A percentile compares a stretch with the other conserved stretches of the same genome.
phyloP scores from a whole-genome alignment of 306 rosid species.

The Begonia peltatifolia region DNA sequence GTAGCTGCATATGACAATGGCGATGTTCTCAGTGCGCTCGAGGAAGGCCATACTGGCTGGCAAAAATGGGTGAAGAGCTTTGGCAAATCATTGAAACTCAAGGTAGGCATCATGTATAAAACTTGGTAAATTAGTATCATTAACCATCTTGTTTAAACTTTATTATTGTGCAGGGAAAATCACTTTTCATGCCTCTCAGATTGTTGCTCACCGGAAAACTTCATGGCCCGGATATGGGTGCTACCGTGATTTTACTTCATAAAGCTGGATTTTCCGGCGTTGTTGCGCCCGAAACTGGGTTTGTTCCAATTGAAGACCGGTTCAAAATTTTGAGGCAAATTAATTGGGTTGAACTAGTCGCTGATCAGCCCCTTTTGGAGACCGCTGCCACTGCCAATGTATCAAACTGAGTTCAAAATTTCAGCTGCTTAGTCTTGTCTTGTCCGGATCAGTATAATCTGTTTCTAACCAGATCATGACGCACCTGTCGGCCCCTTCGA shows the following conservation, averaged over 20 bases:
- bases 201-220: conserved; percentile 81
- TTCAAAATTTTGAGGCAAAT: conserved; percentile 39
- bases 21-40: conserved; percentile 53
- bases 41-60: conserved; percentile 87
- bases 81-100: conserved; percentile 79
- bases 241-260: conserved; percentile 45
- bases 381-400: conserved; percentile 22
- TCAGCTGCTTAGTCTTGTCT: not conserved
- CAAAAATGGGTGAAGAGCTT: conserved; percentile 89
- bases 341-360: conserved; percentile 56
- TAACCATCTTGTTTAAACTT: not conserved
- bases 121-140: too few species aligned
- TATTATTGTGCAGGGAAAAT: conserved; percentile 50
- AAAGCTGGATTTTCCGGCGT: conserved; percentile 40
- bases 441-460: too few species aligned
- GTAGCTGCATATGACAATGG: conserved; percentile 79
- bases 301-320: conserved; percentile 48
- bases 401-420: conserved; percentile 9
- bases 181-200: conserved; percentile 92
- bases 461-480: too few species aligned
- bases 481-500: too few species aligned
- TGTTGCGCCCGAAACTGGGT: conserved; percentile 43
- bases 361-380: conserved; percentile 32
- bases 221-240: conserved; percentile 73
- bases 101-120: conserved; percentile 28